Evolutionary conservation across 2,329 filamentous ascomycete species (phyloP).

Genomic region (Mycosphaerella sp.): DNA sequence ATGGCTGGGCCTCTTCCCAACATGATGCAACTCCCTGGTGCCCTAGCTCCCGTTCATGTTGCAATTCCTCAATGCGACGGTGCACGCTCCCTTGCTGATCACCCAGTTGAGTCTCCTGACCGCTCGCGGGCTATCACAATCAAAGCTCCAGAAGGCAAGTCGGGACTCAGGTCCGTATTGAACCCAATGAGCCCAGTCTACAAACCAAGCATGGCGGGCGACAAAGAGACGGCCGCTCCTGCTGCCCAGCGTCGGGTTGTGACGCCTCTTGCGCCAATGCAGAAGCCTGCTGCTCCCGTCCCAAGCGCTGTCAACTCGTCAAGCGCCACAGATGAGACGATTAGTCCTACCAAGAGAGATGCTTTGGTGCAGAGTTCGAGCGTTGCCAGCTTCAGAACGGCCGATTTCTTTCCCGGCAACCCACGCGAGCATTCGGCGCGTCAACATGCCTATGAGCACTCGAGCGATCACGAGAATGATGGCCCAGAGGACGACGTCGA

Average conservation of each 20-base stretch:
- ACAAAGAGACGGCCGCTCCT: background rate
- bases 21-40: background rate
- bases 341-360: conserved; percentile 25
- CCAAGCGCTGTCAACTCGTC: conserved; percentile 11
- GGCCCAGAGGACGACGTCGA: background rate
- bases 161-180: conserved; percentile 29
- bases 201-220: conserved; percentile 25
- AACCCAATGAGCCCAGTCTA: conserved; percentile 38
- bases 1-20: conserved; percentile 20
- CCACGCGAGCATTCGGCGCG: conserved; percentile 35
- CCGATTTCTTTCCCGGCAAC: conserved; percentile 38
- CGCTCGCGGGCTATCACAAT: conserved; percentile 33
- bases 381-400: conserved; percentile 35
- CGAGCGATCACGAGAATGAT: conserved; percentile 18
- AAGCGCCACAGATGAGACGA: conserved; percentile 18
- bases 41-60: background rate
- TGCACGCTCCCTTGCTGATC: conserved; percentile 20
- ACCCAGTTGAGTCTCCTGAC: conserved; percentile 18
- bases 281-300: conserved; percentile 12
- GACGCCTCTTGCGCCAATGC: conserved; percentile 19
- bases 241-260: conserved; percentile 10
- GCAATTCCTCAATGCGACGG: conserved; percentile 28
- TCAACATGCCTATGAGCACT: conserved; percentile 29
- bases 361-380: conserved; percentile 30
- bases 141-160: conserved; percentile 30